Percentiles rank a stretch among this genome's conserved stretches.
Conservation (phyloP, 2,329 filamentous ascomycete genomes). For the Fusarium nurragi region DNA sequence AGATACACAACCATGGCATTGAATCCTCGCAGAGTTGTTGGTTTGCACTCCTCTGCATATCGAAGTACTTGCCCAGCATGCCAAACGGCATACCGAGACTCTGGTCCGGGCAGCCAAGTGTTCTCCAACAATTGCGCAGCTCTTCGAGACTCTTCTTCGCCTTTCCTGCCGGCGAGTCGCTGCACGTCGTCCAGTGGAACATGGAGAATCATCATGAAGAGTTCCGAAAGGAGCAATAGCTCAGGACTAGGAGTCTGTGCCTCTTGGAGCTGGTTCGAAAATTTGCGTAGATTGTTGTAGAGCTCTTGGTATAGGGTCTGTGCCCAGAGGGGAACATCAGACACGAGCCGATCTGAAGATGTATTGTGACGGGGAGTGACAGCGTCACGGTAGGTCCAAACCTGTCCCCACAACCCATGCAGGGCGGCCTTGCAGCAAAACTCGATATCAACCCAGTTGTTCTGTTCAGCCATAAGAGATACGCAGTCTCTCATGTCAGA, state of each 20-base stretch:
- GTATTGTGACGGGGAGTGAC: slow-evolving; percentile 18
- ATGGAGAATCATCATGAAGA: slow-evolving; percentile 43
- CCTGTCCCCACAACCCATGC: slow-evolving; percentile 40
- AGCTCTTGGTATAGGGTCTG: slow-evolving; percentile 38
- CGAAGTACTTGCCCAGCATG: slow-evolving; percentile 41
- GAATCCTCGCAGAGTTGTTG: slow-evolving; percentile 36
- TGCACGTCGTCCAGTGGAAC: slow-evolving; percentile 38
- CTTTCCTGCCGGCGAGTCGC: slow-evolving; percentile 33
- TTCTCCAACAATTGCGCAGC: slow-evolving; percentile 27
- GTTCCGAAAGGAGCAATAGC: slow-evolving; percentile 35
- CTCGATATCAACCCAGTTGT: slow-evolving; percentile 33
- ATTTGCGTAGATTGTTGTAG: slow-evolving; percentile 28
- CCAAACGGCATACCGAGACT: slow-evolving; percentile 39
- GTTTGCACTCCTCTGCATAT: slow-evolving; percentile 30
- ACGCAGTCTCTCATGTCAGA: slow-evolving; percentile 31
- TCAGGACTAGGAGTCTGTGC: slow-evolving; percentile 12
- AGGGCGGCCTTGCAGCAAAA: slow-evolving; percentile 32
- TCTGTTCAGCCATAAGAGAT: slow-evolving; percentile 30
- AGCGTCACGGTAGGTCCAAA: slow-evolving; percentile 40
- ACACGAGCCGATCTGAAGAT: slow-evolving; percentile 4
- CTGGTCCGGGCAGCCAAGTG: slow-evolving; percentile 26
- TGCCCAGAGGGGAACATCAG: slow-evolving; percentile 31
- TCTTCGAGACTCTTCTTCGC: slow-evolving; percentile 36
- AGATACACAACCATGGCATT: slow-evolving; percentile 40
- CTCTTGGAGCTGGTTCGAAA: slow-evolving; percentile 30